Evolutionary conservation across 441 rosid species (phyloP).

Genomic region (Mallotus japonicus): DNA sequence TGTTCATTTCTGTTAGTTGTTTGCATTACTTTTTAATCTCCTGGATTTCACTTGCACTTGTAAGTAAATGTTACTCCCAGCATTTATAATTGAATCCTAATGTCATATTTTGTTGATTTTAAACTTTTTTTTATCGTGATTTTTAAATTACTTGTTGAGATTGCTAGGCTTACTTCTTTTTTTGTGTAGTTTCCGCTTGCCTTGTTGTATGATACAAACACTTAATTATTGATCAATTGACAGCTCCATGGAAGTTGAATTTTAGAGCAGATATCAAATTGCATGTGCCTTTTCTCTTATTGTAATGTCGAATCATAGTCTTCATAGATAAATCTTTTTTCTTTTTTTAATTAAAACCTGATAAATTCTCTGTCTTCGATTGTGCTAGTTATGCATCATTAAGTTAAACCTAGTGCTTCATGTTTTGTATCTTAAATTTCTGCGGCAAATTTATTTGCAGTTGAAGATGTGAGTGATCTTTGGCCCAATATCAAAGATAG

Average conservation of each 20-base stretch:
- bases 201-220: too few relatives aligned
- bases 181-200: background rate
- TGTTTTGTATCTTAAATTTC: constrained; percentile 20
- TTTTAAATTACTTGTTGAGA: background rate
- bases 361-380: background rate
- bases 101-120: constrained; percentile 2
- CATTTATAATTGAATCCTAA: background rate
- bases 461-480: constrained; percentile 94
- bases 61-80: too few relatives aligned
- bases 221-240: background rate
- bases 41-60: background rate
- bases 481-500: constrained; percentile 79
- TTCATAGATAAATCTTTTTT: background rate
- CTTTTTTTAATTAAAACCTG: background rate
- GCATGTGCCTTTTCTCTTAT: background rate
- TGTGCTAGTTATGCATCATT: background rate
- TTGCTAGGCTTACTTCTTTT: background rate
- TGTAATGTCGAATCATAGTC: background rate
- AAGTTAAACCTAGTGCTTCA: background rate
- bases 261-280: background rate
- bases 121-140: too few relatives aligned
- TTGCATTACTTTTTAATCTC: background rate
- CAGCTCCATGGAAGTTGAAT: background rate
- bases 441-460: constrained; percentile 34
- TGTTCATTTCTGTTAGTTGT: background rate